Evolutionary conservation across 352 stramenopile species (phyloP), one percentile per base, ranked within the genome.

Genomic region (Phytophthora sp.): DNA sequence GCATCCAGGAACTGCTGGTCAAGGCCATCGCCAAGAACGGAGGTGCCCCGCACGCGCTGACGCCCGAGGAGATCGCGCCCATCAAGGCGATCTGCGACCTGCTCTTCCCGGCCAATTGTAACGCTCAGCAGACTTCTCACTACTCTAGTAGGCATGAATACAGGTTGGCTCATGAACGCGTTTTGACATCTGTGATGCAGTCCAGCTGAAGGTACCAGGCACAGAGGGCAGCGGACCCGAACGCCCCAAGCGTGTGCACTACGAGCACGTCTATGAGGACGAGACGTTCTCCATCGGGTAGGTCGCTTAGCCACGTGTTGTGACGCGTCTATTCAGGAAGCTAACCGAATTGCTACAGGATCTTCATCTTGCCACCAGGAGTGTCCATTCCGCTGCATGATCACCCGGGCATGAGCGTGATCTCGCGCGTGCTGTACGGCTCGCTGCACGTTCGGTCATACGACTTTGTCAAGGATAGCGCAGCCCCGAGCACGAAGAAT

Each of bases 211-310:
- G 18, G 69, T 90, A 7, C 81, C 82, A 9, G 56, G 74, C 13
- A 45, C 51, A 29, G 30, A 47, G 13, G 52, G 58, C 20, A 26
- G 23, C 53, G 33, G 29, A 23, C 26, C 60, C 4, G 30, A 71
- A 35, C 30, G 51, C 16, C 16, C 52, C 27, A 80, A 76, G 53
- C 70, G 59, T 35, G 84, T 93, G 45, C 68, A 74, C 27, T 95
- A 95, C 66, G 63, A 91, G 49, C 84, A 95, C 68, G 81, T 95
- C n/a, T 93, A 84, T 49, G 87, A 93, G 59, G 82, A 93, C 52
- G 68, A 88, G 23, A 79, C 79, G 27, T 84, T 95, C 51, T 93
- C 87, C 21, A 93, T 95, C 54, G 87, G 87, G 86, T 94, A 67
- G 3, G 55, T 27, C 52, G 5, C 18, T 11, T 51, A 27, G 20